Evolutionary conservation across 805 yeast genomes (phyloP), one percentile per base, ranked within the genome.

Genomic region (Starmerella scarabaei): DNA sequence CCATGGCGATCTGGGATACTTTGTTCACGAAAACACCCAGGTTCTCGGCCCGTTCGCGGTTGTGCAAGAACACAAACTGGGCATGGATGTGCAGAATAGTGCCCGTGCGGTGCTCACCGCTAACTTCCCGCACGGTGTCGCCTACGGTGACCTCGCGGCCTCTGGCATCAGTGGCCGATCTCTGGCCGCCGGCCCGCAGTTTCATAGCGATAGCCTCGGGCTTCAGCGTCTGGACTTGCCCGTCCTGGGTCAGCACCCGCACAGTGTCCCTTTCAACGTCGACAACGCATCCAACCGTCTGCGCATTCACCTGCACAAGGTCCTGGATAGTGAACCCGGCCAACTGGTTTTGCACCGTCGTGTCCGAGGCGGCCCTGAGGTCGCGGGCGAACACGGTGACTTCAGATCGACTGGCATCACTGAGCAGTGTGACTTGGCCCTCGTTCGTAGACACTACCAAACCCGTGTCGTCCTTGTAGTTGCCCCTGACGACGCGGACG

Each of bases 401-500:
- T 59, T 91, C 97, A 51, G 79, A 76, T 53, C 74, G 75, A 1
- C 94, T 77, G 61, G 85, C 85, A 57, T 91, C 95, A 36, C 93
- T 79, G 50, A 91, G 73, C 49, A 91, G 69, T 0, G 93, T 82
- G 20, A 86, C 96, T 45, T 84, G 82, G 26, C 44, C 51, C 56
- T 86, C 94, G 38, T 73, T 72, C 19, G 83, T 73, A 50, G 75
- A 71, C 31, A 91, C 85, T 37, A 91, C 94, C 64, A 91, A 70
- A 64, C 98, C 98, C 27, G 95, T 84, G 55, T 86, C 95, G 54
- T 88, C 95, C 38, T 75, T 68, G 59, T 83, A 93, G 55, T 81
- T 84, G 57, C 98, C 98, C 55, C 77, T 82, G 29, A 81, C 72
- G 24, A 88, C 91, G 42, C 93, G 77, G 18, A 91, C 94, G 59